Conservation (phyloP, 768 basidiomycete genomes). For the Crepidotus variabilis region DNA sequence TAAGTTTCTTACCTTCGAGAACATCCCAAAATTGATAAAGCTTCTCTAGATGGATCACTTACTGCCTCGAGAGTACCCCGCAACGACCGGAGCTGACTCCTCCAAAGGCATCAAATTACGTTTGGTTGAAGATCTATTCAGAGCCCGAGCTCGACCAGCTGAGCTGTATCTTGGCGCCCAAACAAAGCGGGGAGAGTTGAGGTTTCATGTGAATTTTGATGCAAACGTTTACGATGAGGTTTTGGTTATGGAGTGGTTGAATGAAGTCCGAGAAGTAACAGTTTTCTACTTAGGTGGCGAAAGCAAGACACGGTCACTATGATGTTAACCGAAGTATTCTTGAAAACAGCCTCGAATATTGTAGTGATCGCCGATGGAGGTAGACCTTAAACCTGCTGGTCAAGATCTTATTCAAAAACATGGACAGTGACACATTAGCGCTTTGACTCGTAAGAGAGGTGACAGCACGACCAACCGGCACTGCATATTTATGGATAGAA, state of each 20-base stretch:
- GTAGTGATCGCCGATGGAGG: no score
- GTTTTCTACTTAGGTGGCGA: constrained; percentile 25
- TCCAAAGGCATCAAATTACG: constrained; percentile 9
- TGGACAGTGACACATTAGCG: no score
- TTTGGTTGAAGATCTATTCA: constrained; percentile 13
- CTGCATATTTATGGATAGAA: neutral
- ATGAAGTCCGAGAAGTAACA: constrained; percentile 34
- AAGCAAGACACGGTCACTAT: no score
- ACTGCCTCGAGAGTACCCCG: constrained; percentile 33
- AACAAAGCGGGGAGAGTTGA: constrained; percentile 27
- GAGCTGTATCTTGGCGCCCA: constrained; percentile 46
- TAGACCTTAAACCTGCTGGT: no score
- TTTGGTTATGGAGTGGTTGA: constrained; percentile 43
- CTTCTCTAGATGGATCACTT: constrained; percentile 27
- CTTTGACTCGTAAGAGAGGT: no score
- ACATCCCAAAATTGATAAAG: neutral
- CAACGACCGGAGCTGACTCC: constrained; percentile 10
- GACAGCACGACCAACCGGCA: neutral
- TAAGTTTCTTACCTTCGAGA: constrained; percentile 14
- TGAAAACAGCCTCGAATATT: no score
- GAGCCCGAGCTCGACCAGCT: constrained; percentile 39
- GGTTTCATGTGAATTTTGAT: constrained; percentile 37
- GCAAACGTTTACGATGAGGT: constrained; percentile 40
- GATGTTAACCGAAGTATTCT: no score
- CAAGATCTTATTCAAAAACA: no score